Base-by-base conservation (phyloP, 805 yeast genomes). In the Wickerhamiella kazuoi region DNA sequence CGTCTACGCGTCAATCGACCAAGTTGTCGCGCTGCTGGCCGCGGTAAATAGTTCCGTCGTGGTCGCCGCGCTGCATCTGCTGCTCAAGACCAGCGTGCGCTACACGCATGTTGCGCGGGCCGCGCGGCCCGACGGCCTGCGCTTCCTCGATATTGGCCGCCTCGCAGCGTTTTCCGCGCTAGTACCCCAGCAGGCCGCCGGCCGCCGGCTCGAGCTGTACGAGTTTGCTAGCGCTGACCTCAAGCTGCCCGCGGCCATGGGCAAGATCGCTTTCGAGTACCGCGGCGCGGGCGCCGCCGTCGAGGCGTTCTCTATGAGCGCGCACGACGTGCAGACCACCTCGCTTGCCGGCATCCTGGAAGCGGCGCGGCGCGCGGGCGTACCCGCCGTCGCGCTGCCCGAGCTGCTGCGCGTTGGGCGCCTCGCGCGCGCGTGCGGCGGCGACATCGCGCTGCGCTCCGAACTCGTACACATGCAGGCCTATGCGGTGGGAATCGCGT, bases 1-100 rank as follows among this genome's bases (percentile, higher is more conserved):
- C 37, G 64, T 80, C 19, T 84, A 80, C 54, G 62, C 74, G n/a
- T 74, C 83, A 17, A 59, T 71, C 16, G 77, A 76, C 37, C 63
- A 75, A 29, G 64, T 84, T 40, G 71, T 66, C 42, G 61, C 63
- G 33, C 57, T 84, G 44, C 52, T 82, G 35, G 68, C 68, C 40
- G 66, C 77, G 14, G 74, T 76, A 14, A 71, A 78, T 7, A 57
- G 78, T 23, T 65, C 66, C 18, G 69, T 84, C 7, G 66, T 76
- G 39, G 57, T 75, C 17, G 62, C 68, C 2, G 75, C 83, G 0
- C 58, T 82, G 49, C 72, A 70, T 42, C 76, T 74, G 8, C 67
- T 54, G 16, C 31, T 34, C 17, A 40, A 40, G 15, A 21, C 35
- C 13, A 14, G 35, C 3, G 24, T 40, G 29, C 36, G 42, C 11